Percentiles rank a stretch among this genome's conserved stretches.
Evolutionary conservation across 192 early-diverging fungal genomes (phyloP).

Genomic region (Coemansia sp.): DNA sequence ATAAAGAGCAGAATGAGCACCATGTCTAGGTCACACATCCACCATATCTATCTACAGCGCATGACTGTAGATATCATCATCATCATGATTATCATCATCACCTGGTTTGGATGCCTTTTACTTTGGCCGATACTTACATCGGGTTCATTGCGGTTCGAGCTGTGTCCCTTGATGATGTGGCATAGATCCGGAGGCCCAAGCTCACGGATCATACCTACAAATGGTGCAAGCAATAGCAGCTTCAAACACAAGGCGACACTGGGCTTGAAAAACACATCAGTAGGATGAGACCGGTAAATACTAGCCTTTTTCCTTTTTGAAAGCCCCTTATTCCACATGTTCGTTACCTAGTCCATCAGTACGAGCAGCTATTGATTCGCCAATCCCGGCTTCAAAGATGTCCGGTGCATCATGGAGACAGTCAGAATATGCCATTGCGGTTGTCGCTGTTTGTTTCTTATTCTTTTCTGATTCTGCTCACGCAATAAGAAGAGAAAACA

Average conservation of each 20-base stretch:
- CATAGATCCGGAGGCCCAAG: constrained; percentile 97
- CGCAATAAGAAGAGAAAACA: constrained; percentile 3
- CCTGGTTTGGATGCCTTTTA: too few species aligned
- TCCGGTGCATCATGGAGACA: constrained; percentile 88
- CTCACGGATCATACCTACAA: constrained; percentile 78
- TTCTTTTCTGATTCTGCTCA: neutral
- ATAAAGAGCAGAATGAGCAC: neutral
- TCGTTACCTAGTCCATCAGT: constrained; percentile 87
- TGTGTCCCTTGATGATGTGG: constrained; percentile 92
- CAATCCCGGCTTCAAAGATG: constrained; percentile 93
- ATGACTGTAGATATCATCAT: too few species aligned
- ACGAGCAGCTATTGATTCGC: constrained; percentile 82
- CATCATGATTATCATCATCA: too few species aligned
- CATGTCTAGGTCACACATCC: too few species aligned
- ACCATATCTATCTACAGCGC: too few species aligned
- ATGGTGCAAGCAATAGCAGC: neutral
- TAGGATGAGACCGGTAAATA: too few species aligned
- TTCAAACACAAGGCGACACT: constrained; percentile 6
- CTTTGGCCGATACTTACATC: constrained; percentile 23
- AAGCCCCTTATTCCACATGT: too few species aligned
- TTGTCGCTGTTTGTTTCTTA: neutral
- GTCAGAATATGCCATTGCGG: constrained; percentile 55
- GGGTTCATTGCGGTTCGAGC: constrained; percentile 45
- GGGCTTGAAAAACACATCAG: too few species aligned
- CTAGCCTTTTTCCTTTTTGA: neutral